Base-by-base conservation (phyloP, 495 filamentous ascomycete genomes). In the Aspergillus incahuasiensis region DNA sequence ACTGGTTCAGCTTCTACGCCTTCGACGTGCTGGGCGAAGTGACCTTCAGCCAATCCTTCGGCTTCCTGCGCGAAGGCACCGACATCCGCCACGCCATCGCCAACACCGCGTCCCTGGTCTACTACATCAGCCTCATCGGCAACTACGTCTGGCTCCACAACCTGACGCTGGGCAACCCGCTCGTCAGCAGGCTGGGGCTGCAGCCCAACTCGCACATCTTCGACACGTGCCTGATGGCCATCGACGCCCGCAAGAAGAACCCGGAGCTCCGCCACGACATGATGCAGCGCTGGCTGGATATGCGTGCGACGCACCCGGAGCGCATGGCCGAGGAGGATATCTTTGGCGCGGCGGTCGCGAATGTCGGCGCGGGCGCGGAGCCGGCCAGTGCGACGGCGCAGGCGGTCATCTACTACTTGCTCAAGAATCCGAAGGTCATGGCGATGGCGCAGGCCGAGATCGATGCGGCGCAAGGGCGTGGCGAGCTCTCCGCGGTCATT, bases 1-100 rank as follows among this genome's bases (percentile, higher is more conserved):
- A 60, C 30, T 81, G 77, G 78, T 60, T 79, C 28, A 75, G 69
- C 42, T 80, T 71, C 59, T 79, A 71, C 48, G 65, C 75, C 22
- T 79, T 81, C 51, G 74, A 69, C 43, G 78, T 68, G 5, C 63
- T 79, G 24, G 76, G 71, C 20, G 70, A 74, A 49, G 60, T 70
- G 3, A 74, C 62, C 6, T 72, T 76, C 49, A 77, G 72, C 11
- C 63, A 69, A 28, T 60, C 59, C 1, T 77, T 76, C 25, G 75
- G 74, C 3, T 79, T 81, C 53, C 42, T 79, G 6, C 61, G 69
- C 40, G 28, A 46, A 0, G 76, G 73, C 5, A 59, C 40, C 1
- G 76, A 79, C 49, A 60, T 81, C 25, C 67, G 68, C 28, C 64
- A 77, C 47, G 72, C 72, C n/a, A 75, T 70, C 38, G 56, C 68